Evolutionary conservation across 1,284 basidiomycete species (phyloP).

Genomic region (Ustilago trichophora): DNA sequence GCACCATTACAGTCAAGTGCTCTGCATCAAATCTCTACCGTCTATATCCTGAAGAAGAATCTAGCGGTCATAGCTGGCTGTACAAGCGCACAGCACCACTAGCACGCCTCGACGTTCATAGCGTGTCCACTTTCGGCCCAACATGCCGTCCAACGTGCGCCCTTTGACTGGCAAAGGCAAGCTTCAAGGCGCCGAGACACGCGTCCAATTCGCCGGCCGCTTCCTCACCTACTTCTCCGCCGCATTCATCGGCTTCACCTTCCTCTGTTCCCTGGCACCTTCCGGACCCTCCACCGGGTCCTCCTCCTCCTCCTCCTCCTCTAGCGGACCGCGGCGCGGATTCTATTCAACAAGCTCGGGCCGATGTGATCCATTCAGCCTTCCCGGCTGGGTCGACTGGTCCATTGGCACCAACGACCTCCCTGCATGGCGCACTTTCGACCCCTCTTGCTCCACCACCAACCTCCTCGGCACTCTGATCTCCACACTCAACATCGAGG

Average conservation of each 20-base stretch:
- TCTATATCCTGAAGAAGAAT: too few species aligned
- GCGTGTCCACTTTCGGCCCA: too few species aligned
- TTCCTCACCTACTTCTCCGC: constrained; percentile 34
- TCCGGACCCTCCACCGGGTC: background rate
- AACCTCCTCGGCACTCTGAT: constrained; percentile 41
- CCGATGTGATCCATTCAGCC: constrained; percentile 48
- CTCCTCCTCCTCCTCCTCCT: background rate
- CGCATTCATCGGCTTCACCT: constrained; percentile 23
- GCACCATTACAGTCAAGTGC: too few species aligned
- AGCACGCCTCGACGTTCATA: too few species aligned
- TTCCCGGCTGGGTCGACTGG: constrained; percentile 52
- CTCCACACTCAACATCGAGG: constrained; percentile 27
- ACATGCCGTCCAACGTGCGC: constrained; percentile 45
- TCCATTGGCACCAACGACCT: constrained; percentile 41
- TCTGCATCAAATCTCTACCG: too few species aligned
- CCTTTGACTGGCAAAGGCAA: constrained; percentile 42
- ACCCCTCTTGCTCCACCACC: constrained; percentile 41
- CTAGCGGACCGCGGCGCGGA: constrained; percentile 10
- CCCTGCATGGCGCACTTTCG: constrained; percentile 52
- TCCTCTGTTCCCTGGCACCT: constrained; percentile 34
- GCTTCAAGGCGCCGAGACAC: background rate
- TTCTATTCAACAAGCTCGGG: constrained; percentile 11
- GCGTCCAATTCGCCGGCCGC: constrained; percentile 16
- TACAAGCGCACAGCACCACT: too few species aligned
- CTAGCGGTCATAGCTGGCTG: too few species aligned